Conservation (phyloP, 1,139 yeast genomes). For the Pichia kudriavzevii region DNA sequence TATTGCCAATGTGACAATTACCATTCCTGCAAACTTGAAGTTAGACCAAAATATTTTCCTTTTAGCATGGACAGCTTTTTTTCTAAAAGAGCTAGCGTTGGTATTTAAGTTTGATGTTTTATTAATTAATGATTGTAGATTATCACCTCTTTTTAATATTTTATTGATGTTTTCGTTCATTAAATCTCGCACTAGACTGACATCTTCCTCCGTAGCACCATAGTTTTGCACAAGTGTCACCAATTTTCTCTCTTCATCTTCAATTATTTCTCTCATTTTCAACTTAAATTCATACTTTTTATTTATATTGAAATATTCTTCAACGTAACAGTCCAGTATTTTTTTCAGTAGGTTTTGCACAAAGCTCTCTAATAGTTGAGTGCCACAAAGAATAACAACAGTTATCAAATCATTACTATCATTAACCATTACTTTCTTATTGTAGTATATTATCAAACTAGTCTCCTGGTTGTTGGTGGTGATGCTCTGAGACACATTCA, state of each 20-base stretch:
- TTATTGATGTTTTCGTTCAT: constrained; percentile 67
- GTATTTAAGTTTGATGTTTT: constrained; percentile 72
- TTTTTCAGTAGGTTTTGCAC: constrained; percentile 42
- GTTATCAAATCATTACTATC: constrained; percentile 43
- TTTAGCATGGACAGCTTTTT: constrained; percentile 58
- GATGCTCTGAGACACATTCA: constrained; percentile 7
- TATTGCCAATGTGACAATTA: constrained; percentile 26
- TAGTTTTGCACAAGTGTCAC: constrained; percentile 27
- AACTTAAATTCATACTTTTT: constrained; percentile 38
- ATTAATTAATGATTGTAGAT: constrained; percentile 65
- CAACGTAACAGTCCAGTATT: constrained; percentile 37
- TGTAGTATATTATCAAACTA: constrained; percentile 38
- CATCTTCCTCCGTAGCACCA: constrained; percentile 44
- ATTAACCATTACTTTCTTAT: constrained; percentile 34
- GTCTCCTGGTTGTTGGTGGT: constrained; percentile 12
- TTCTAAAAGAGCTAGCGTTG: constrained; percentile 64
- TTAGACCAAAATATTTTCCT: constrained; percentile 63
- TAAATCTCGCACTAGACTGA: constrained; percentile 46
- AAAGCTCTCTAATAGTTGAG: constrained; percentile 38
- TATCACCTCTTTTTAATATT: constrained; percentile 73
- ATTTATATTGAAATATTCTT: constrained; percentile 17
- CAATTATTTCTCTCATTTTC: constrained; percentile 45
- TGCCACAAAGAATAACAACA: constrained; percentile 40
- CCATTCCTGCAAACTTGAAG: constrained; percentile 35
- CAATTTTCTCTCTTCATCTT: constrained; percentile 41